Conservation (phyloP, 2,329 filamentous ascomycete genomes). For the Falciphora oryzae region DNA sequence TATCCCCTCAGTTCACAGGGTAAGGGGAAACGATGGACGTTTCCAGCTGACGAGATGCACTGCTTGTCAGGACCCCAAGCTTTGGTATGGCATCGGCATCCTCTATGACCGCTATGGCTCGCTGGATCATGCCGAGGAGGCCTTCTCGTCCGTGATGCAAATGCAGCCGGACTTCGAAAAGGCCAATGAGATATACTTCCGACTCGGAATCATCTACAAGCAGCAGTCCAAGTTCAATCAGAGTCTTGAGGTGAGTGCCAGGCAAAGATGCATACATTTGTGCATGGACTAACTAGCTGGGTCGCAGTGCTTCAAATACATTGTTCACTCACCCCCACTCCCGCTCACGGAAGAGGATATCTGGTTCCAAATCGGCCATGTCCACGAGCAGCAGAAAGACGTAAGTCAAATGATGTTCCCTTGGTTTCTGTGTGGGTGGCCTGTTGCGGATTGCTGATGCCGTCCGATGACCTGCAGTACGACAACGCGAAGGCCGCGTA, state of each 20-base stretch:
- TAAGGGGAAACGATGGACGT: neutral
- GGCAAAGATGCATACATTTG: constrained; percentile 7
- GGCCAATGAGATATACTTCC: constrained; percentile 98
- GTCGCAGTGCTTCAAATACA: constrained; percentile 90
- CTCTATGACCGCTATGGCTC: constrained; percentile 95
- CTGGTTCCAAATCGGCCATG: constrained; percentile 99
- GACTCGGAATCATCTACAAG: constrained; percentile 99
- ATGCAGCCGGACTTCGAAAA: constrained; percentile 98
- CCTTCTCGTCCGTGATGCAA: constrained; percentile 97
- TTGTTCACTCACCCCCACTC: constrained; percentile 85
- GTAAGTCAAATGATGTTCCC: constrained; percentile 47
- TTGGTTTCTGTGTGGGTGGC: constrained; percentile 7
- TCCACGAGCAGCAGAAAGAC: constrained; percentile 98
- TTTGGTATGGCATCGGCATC: constrained; percentile 99
- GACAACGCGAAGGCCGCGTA: constrained; percentile 91
- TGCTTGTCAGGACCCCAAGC: constrained; percentile 70
- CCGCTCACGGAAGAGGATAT: constrained; percentile 96
- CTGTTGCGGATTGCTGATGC: constrained; percentile 24
- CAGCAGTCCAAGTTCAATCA: constrained; percentile 91
- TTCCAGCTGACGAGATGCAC: neutral
- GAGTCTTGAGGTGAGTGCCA: constrained; percentile 72
- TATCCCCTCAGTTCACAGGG: neutral
- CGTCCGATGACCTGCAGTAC: constrained; percentile 51
- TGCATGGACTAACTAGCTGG: constrained; percentile 20
- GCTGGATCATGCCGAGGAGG: constrained; percentile 93